Evolutionary conservation across 73 alveolate species (phyloP), one percentile per base, ranked within the genome.

Genomic region (Paramecium sonneborni): DNA sequence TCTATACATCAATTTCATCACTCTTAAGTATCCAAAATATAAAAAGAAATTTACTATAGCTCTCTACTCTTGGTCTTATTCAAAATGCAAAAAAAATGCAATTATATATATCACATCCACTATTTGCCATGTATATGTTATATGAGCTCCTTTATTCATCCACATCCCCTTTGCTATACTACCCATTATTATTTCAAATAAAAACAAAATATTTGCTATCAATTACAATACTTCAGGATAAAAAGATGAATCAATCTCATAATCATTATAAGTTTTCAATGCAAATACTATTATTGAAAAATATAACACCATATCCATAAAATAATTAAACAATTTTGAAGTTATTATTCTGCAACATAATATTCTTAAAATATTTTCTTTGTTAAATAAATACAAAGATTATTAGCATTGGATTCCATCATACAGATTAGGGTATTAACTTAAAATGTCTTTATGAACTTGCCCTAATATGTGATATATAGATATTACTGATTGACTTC

Each of bases 381-480:
- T 72, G 9, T 37, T 38, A 38, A 72, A 72, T 72, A 72, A 35
- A 38, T 35, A 72, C 10, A 72, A 72, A 3, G 86, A 72, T 35
- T 72, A 32, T 72, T 38, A 8, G 14, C 86, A 72, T 34, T 72
- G 20, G 18, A 72, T 72, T 72, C 86, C 86, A 72, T 72, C 57
- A 72, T 72, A 72, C 20, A 34, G 15, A 35, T 34, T 72, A 3
- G 57, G 57, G 15, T 72, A 28, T 37, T 34, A 12, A 12, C 12
- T 37, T 72, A 62, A 62, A 2, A 62, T 62, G 0, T 26, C 44
- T 7, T 62, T 62, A 62, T 62, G 84, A 62, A 62, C 46, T 62
- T 62, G 12, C 6, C 35, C 74, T 56, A 56, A 6, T 20, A 48
- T 48, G 7, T 4, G 2, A 15, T 15, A 48, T 48, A 48, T 3